Evolutionary conservation across 164 flowering plant species (phyloP), one percentile per base, ranked within the genome.

Genomic region (Kingdonia uniflora): DNA sequence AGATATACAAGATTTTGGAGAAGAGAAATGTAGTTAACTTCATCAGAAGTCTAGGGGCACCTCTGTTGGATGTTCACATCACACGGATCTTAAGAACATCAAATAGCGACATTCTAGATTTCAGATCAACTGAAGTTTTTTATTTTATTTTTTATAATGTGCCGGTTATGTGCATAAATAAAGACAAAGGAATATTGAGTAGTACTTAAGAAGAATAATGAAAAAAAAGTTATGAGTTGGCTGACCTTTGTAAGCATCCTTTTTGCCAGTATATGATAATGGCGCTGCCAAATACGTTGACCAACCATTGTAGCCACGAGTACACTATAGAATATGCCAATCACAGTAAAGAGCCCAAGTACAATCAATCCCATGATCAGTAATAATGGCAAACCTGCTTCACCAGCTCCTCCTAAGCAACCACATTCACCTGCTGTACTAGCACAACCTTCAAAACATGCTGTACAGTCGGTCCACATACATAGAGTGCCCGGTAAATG

Each of bases 261-360:
- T 67, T 94, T 94, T 0, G 99, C 99, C 21, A 94, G 89, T 54
- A 94, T 89, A 74, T 89, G 99, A 66, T 94, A 94, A 55, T 94
- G 99, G 14, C 99, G 77, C 73, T 94, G 99, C 99, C 99, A 94
- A 50, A 94, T 89, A 40, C 99, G 76, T 55, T 94, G 99, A 22
- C 95, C 97, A 49, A 94, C 97, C 99, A 89, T 94, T 16, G 99
- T 89, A 49, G 97, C 97, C 54, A 94, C 99, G 59, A 92, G 72
- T 21, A 88, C 95, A 57, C 97, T 94, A 68, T 94, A 94, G 62
- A 94, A 94, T 65, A 94, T 89, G 50, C 99, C 99, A 54, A 94
- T 77, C 33, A 94, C 80, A 40, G 99, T 84, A 68, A 94, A 94
- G 11, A 94, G 72, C 41, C 90, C 97, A 11, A 94, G 71, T 33